These are phyloP conservation scores for Cydonia oblonga DNA, from an alignment of 331 rosid species.

Conservation along the genomic window DNA sequence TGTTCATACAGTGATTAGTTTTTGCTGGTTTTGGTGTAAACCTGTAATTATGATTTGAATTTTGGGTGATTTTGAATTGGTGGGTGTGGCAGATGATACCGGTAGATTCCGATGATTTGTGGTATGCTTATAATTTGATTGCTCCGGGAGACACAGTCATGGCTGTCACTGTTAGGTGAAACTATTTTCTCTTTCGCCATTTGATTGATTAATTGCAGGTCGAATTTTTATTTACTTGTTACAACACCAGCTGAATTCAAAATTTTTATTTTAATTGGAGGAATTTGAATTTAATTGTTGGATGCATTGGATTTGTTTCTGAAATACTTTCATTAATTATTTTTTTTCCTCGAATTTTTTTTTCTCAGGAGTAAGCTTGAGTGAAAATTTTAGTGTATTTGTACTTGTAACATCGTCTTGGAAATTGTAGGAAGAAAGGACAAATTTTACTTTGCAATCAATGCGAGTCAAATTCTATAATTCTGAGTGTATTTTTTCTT, in stretches of 20 bases:
- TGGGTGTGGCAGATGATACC: slow-evolving; percentile 62
- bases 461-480: neutral
- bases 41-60: neutral
- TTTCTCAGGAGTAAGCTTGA: no score
- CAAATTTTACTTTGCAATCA: neutral
- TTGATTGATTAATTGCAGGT: neutral
- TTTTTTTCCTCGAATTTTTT: no score
- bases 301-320: neutral
- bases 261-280: neutral
- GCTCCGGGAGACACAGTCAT: slow-evolving; percentile 75
- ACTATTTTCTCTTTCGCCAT: neutral
- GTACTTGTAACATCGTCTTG: no score
- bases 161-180: slow-evolving; percentile 83
- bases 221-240: neutral
- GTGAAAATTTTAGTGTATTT: no score
- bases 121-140: slow-evolving; percentile 84
- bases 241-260: neutral
- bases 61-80: neutral
- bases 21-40: neutral
- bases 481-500: neutral
- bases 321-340: no score
- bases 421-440: no score
- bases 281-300: neutral
- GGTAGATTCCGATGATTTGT: slow-evolving; percentile 78
- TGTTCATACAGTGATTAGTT: neutral